Base-by-base conservation (phyloP, 768 basidiomycete species). In the Lactarius trivialis region DNA sequence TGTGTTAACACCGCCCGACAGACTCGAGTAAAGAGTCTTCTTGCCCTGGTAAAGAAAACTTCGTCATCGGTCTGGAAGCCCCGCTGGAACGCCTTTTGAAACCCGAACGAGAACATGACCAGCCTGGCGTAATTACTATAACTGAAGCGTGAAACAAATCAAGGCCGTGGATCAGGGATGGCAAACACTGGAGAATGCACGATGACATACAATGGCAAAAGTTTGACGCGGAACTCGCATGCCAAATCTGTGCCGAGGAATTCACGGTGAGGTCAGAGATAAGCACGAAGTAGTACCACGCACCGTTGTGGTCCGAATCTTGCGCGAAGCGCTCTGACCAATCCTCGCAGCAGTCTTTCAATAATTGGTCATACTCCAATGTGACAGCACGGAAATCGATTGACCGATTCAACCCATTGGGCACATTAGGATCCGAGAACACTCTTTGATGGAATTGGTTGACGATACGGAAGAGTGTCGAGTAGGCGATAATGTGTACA, bases 81-180 rank as follows among this genome's bases (percentile, higher is more conserved):
- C 58, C 55, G 55, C 68, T 73, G 56, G 58, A 76, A 74, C 2
- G 73, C 70, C 33, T 75, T 71, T 63, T 77, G 74, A 70, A 79
- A 77, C 24, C 76, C 77, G 53, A 77, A 75, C 26, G 77, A 76
- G 26, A 75, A 72, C 61, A 76, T 74, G 4, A 75, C 74, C 60
- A 78, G 70, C 9, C 76, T 73, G 21, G 73, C 74, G 60, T 79
- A 67, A 52, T 60, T 66, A 8, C 28, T 12, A 37, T 66, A 65
- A 55, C 64, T 67, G 43, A 7, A 6, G 6, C 30, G 15, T 17
- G 8, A 36, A 17, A n/a, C 11, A 19, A 15, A n/a, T n/a, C n/a
- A n/a, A n/a, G n/a, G n/a, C n/a, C n/a, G 51, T 32, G 12, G n/a
- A 54, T 58, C 45, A 49, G 52, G 15, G 8, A 26, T 14, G 9